These are phyloP conservation scores for Penicillium janthinellum DNA, from an alignment of 2,329 filamentous ascomycete genomes.

Conservation along the genomic window DNA sequence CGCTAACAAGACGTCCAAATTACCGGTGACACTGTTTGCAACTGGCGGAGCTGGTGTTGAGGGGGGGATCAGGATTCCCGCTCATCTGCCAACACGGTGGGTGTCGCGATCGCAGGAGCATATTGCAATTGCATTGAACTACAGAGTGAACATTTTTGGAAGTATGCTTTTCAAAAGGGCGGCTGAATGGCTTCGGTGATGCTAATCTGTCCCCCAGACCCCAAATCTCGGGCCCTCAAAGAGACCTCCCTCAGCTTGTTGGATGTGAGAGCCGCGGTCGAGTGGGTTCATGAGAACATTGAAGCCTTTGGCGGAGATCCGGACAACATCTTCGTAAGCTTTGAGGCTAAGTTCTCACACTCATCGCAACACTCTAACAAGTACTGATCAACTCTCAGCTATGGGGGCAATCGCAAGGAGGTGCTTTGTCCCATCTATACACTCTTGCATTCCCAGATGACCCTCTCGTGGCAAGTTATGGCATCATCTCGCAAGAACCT, in stretches of 20 bases:
- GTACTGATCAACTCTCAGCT: slow-evolving; percentile 3
- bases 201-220: slow-evolving; percentile 8
- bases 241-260: slow-evolving; percentile 24
- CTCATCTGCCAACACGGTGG: slow-evolving; percentile 31
- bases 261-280: slow-evolving; percentile 27
- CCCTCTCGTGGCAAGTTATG: slow-evolving; percentile 25
- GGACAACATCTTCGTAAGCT: slow-evolving; percentile 29
- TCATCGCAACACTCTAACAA: neutral
- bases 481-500: slow-evolving; percentile 16
- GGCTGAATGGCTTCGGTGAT: neutral
- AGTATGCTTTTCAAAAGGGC: neutral
- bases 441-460: slow-evolving; percentile 30
- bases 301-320: slow-evolving; percentile 39
- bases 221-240: slow-evolving; percentile 25
- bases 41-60: slow-evolving; percentile 28
- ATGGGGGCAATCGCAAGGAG: slow-evolving; percentile 31
- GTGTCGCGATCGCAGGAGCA: slow-evolving; percentile 43
- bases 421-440: slow-evolving; percentile 26
- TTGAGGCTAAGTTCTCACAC: neutral
- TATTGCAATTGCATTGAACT: slow-evolving; percentile 45
- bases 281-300: slow-evolving; percentile 39
- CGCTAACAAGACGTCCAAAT: slow-evolving; percentile 14
- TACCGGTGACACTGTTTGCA: slow-evolving; percentile 28
- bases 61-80: slow-evolving; percentile 41
- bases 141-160: slow-evolving; percentile 32